Evolutionary conservation across 2,329 filamentous ascomycete species (phyloP), one percentile per base, ranked within the genome.

Genomic region (Dryadomyces quercivorus): DNA sequence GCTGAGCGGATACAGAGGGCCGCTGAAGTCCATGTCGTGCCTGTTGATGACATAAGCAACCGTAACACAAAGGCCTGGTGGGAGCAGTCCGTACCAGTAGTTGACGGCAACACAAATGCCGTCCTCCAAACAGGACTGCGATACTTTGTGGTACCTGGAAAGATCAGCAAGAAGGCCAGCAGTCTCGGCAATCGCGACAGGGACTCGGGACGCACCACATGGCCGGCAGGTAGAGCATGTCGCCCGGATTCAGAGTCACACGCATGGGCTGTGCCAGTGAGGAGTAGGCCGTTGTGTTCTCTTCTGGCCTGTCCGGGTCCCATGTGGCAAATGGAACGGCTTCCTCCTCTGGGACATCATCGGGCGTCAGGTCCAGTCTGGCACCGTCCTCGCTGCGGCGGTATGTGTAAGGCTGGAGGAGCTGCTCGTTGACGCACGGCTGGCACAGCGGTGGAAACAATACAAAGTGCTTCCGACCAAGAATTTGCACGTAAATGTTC

Each of bases 171-270:
- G 12, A 3, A 22, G 16, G 20, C 36, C 16, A 7, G 43, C 16
- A 36, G 46, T 22, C 46, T 20, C 31, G 12, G 43, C 16, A 36
- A 43, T 22, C 46, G 20, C 31, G 12, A 7, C 20, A 38, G 22
- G 21, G 9, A 6, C 8, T 8, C 26, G 26, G 26, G 26, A 65
- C 75, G 65, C 59, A 86, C 88, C 88, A 93, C 74, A 91, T 78
- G 6, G 85, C 82, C 7, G 88, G 88, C 34, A 93, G 70, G 68
- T 93, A 93, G 16, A 93, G 67, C 82, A 93, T 88, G 64, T 93
- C 88, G 0, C 87, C 87, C 10, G 82, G 77, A 1, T 83, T 67
- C 3, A 93, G 68, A 0, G 82, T 86, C 1, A 91, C 81, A n/a
- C 76, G 72, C 58, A 89, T 61, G 7, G 85, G 83, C 50, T 69